A percentile compares a stretch with the other conserved stretches of the same genome.
Evolutionary conservation across 306 rosid species (phyloP).

Genomic region (Cucumis hystrix): DNA sequence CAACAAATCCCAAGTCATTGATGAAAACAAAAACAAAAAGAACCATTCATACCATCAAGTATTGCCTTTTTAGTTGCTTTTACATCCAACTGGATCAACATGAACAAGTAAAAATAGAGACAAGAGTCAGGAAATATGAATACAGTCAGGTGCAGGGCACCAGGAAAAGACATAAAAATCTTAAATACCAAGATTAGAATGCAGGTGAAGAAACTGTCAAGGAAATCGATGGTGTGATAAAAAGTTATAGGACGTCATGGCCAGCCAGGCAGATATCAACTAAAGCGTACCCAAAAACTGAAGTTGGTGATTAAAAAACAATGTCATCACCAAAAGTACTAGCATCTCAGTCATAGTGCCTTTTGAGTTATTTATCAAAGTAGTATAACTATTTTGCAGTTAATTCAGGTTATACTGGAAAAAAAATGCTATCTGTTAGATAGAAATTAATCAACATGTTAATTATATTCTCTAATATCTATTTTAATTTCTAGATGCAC

Average conservation of each 20-base stretch:
- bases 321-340: neutral
- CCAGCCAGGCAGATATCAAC: neutral
- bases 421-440: neutral
- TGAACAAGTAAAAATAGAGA: constrained; percentile 7
- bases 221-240: neutral
- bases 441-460: neutral
- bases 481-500: neutral
- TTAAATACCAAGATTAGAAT: neutral
- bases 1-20: neutral
- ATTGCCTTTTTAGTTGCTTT: constrained; percentile 73
- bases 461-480: neutral
- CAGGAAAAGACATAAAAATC: neutral
- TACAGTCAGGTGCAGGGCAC: neutral
- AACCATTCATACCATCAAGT: constrained; percentile 45
- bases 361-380: neutral
- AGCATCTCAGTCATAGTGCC: neutral
- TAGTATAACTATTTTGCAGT: neutral
- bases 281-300: neutral
- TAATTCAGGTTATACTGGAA: neutral
- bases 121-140: neutral
- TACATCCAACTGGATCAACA: constrained; percentile 57
- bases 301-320: neutral
- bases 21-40: neutral
- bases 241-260: neutral
- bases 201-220: neutral